phyloP scores from a whole-genome alignment of 225 moss, liverwort and hornwort genomes.

The Sphagnum contortum region DNA sequence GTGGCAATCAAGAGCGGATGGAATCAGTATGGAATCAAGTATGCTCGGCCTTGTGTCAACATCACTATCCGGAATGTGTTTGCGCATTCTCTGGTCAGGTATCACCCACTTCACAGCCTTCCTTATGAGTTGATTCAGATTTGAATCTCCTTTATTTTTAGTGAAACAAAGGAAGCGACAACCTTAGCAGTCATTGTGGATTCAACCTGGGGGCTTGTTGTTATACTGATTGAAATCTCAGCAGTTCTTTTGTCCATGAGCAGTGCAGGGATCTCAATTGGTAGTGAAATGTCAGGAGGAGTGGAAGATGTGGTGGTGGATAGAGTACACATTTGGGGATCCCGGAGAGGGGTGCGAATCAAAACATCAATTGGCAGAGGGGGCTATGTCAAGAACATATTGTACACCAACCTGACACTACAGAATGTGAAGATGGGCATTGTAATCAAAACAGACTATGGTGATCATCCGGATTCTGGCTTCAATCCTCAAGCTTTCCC shows the following conservation, averaged over 20 bases:
- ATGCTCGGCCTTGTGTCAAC: conserved; percentile 59
- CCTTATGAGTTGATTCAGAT: too few species aligned
- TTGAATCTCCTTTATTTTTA: too few species aligned
- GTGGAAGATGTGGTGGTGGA: conserved; percentile 56
- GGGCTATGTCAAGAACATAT: conserved; percentile 64
- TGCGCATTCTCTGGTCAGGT: conserved; percentile 53
- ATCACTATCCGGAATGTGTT: conserved; percentile 55
- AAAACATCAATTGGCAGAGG: conserved; percentile 83
- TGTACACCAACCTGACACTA: conserved; percentile 34
- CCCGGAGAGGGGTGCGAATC: conserved; percentile 67
- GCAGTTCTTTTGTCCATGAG: neutral
- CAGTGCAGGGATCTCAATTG: conserved; percentile 76
- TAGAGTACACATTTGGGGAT: conserved; percentile 46
- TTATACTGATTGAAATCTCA: too few species aligned
- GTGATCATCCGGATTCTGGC: conserved; percentile 64
- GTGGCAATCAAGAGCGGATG: conserved; percentile 93
- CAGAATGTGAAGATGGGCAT: conserved; percentile 64
- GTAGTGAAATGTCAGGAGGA: conserved; percentile 97
- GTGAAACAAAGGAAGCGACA: too few species aligned
- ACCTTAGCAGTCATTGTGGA: too few species aligned
- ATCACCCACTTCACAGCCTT: too few species aligned
- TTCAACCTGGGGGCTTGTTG: too few species aligned
- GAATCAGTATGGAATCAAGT: conserved; percentile 74
- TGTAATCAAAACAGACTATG: conserved; percentile 70
- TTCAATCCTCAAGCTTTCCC: conserved; percentile 63